These are phyloP conservation scores for Corchorus capsularis DNA, from an alignment of 345 rosid species.

Conservation along the genomic window DNA sequence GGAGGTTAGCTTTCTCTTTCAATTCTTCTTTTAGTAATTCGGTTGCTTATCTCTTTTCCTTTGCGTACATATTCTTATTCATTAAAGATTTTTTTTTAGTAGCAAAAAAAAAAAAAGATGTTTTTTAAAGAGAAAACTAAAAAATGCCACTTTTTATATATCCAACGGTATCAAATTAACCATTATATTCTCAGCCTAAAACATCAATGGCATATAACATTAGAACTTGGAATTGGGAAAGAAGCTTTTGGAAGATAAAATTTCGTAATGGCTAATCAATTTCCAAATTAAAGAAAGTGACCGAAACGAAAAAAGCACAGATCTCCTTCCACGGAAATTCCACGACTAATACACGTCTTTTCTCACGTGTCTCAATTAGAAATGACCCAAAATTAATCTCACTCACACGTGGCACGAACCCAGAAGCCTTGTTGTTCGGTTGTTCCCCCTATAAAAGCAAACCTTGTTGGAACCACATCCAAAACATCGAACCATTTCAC, in stretches of 20 bases:
- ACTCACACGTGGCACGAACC: constrained; percentile 16
- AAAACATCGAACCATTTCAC: background rate
- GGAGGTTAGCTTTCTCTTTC: constrained; percentile 14
- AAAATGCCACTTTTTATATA: too few relatives aligned
- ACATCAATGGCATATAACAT: too few relatives aligned
- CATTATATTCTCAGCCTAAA: too few relatives aligned
- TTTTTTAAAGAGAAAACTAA: too few relatives aligned
- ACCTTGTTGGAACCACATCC: background rate
- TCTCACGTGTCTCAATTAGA: background rate
- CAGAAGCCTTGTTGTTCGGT: background rate
- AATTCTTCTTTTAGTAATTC: background rate
- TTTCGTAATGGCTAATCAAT: background rate
- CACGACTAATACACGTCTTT: background rate
- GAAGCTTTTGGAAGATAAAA: background rate
- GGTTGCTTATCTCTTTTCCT: background rate
- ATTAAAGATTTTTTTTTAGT: too few relatives aligned
- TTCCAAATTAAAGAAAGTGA: background rate
- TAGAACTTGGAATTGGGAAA: background rate
- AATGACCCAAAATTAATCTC: background rate
- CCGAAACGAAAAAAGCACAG: background rate
- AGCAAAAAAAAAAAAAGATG: too few relatives aligned
- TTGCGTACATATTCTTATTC: too few relatives aligned
- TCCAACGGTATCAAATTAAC: too few relatives aligned
- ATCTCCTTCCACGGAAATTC: constrained; percentile 9
- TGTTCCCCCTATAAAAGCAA: background rate